Evolutionary conservation across 768 basidiomycete genomes (phyloP).

Genomic region (Tylopilus rubrobrunneus): DNA sequence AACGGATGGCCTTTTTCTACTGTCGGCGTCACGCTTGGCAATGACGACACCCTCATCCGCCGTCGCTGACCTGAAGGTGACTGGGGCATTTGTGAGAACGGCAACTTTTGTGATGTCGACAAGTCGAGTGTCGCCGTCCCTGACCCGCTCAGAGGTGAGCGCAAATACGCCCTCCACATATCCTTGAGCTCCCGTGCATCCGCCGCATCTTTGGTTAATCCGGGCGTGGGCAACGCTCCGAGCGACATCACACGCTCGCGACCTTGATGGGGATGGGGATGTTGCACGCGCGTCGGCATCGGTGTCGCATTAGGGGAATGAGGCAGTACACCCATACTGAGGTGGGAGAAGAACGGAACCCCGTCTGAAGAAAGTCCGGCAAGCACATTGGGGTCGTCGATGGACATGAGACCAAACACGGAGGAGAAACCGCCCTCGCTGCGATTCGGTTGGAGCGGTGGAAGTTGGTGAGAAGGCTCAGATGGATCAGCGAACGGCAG

Average conservation of each 20-base stretch:
- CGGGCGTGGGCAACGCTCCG: slow-evolving; percentile 31
- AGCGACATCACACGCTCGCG: slow-evolving; percentile 25
- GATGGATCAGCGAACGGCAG: slow-evolving; percentile 3
- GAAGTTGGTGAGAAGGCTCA: slow-evolving; percentile 5
- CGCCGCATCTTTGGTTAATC: slow-evolving; percentile 30
- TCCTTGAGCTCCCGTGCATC: slow-evolving; percentile 54
- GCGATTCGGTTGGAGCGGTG: slow-evolving; percentile 12
- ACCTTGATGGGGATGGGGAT: slow-evolving; percentile 14
- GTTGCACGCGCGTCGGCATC: slow-evolving; percentile 35
- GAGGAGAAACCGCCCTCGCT: slow-evolving; percentile 47
- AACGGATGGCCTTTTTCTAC: slow-evolving; percentile 21
- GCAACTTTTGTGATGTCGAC: slow-evolving; percentile 6
- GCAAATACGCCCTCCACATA: slow-evolving; percentile 73
- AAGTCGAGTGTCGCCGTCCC: slow-evolving; percentile 10
- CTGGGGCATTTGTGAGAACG: slow-evolving; percentile 20
- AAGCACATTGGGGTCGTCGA: slow-evolving; percentile 69
- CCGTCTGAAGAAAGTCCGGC: slow-evolving; percentile 56
- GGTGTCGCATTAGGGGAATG: slow-evolving; percentile 48
- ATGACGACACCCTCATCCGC: slow-evolving; percentile 57
- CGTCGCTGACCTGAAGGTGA: slow-evolving; percentile 32
- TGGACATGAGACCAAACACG: slow-evolving; percentile 71
- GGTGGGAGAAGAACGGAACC: slow-evolving; percentile 56
- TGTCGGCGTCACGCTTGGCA: slow-evolving; percentile 69
- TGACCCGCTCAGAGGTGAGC: slow-evolving; percentile 53
- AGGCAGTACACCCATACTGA: slow-evolving; percentile 24